A percentile compares a stretch with the other conserved stretches of the same genome.
These are phyloP conservation scores for Fusarium luffae DNA, from an alignment of 2,329 filamentous ascomycete species.

Conservation along the genomic window DNA sequence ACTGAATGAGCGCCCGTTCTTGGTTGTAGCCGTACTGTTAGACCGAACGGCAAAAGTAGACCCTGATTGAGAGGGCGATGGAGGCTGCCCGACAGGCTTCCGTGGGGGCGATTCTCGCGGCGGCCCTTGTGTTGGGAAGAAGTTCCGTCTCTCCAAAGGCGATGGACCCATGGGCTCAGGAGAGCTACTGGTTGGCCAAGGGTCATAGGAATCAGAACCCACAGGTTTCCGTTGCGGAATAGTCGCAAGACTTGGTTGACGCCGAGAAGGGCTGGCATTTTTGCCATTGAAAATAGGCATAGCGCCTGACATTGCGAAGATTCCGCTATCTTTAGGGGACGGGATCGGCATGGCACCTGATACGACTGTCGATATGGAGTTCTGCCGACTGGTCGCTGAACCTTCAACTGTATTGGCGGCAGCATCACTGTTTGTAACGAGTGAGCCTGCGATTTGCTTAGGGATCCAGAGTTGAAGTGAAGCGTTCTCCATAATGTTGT, in stretches of 20 bases:
- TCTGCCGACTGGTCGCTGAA: conserved; percentile 22
- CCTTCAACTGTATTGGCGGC: conserved; percentile 15
- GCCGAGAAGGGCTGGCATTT: conserved; percentile 2
- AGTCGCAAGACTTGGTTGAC: conserved; percentile 33
- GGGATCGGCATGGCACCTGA: not conserved
- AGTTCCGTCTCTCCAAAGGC: conserved; percentile 23
- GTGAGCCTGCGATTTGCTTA: conserved; percentile 42
- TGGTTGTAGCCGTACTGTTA: conserved; percentile 15
- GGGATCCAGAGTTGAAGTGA: conserved; percentile 50
- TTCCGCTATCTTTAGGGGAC: conserved; percentile 4
- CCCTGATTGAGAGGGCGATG: conserved; percentile 33
- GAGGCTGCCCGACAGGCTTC: conserved; percentile 33
- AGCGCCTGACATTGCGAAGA: not conserved
- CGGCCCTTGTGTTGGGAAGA: conserved; percentile 12
- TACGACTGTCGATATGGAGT: conserved; percentile 29
- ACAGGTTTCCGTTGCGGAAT: conserved; percentile 37
- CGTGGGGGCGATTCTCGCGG: conserved; percentile 22
- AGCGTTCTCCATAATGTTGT: conserved; percentile 44
- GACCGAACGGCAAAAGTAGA: conserved; percentile 14
- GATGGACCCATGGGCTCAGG: conserved; percentile 29
- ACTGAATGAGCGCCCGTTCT: conserved; percentile 36
- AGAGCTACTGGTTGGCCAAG: conserved; percentile 37
- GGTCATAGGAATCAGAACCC: conserved; percentile 11
- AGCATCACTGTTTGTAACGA: conserved; percentile 46
- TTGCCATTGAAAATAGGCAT: not conserved